phyloP scores from a whole-genome alignment of 768 basidiomycete genomes.

The Phylloporus rhodoxanthus region DNA sequence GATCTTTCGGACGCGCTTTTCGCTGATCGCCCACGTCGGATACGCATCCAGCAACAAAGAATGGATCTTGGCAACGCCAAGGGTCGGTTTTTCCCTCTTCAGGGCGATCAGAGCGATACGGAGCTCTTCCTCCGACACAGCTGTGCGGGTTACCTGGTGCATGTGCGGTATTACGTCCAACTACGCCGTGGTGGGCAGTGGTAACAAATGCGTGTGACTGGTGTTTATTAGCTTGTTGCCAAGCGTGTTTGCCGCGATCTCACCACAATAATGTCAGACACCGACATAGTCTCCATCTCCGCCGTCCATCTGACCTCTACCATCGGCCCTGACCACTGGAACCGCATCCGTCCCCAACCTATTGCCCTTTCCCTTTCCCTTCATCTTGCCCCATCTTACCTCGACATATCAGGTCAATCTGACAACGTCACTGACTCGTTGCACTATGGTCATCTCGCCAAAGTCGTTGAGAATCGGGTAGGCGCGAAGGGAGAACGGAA shows the following conservation, averaged over 20 bases:
- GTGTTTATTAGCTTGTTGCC: no score
- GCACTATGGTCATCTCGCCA: constrained; percentile 60
- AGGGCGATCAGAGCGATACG: constrained; percentile 48
- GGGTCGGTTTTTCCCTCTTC: constrained; percentile 49
- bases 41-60: constrained; percentile 51
- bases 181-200: no score
- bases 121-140: constrained; percentile 52
- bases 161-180: no score
- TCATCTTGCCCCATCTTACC: constrained; percentile 37
- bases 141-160: constrained; percentile 10
- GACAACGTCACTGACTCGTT: constrained; percentile 55
- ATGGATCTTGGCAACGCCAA: constrained; percentile 72
- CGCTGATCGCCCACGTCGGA: constrained; percentile 74
- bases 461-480: constrained; percentile 35
- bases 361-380: constrained; percentile 43
- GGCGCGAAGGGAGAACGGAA: constrained; percentile 7
- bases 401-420: constrained; percentile 39
- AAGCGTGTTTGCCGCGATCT: no score
- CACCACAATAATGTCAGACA: background rate
- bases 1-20: constrained; percentile 73
- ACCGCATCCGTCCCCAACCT: constrained; percentile 42
- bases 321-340: constrained; percentile 51
- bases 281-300: constrained; percentile 44
- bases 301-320: constrained; percentile 36
- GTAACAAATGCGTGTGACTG: background rate